These are phyloP conservation scores for Leptodermis oblonga DNA, from an alignment of 257 asterid species.

Conservation along the genomic window DNA sequence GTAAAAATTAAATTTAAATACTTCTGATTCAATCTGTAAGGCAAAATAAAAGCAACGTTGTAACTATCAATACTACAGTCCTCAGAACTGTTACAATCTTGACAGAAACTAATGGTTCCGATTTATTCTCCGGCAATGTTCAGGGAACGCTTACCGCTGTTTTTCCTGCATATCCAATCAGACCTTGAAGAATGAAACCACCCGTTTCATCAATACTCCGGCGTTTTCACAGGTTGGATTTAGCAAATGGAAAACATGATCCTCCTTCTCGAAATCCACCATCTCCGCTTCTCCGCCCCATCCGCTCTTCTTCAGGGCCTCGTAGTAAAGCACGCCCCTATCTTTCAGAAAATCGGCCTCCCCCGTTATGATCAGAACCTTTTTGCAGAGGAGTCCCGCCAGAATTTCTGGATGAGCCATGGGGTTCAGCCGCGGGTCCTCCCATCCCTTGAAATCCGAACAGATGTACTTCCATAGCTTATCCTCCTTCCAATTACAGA, in stretches of 20 bases:
- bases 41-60: too few relatives aligned
- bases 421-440: constrained; percentile 70
- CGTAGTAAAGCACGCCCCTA: constrained; percentile 43
- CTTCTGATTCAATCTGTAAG: too few relatives aligned
- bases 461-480: constrained; percentile 38
- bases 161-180: too few relatives aligned
- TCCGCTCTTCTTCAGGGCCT: constrained; percentile 57
- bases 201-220: constrained; percentile 29
- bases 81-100: too few relatives aligned
- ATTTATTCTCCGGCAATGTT: too few relatives aligned
- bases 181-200: constrained; percentile 30
- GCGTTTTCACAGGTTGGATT: constrained; percentile 38
- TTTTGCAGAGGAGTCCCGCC: constrained; percentile 47
- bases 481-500: constrained; percentile 36
- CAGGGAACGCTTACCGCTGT: too few relatives aligned
- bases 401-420: constrained; percentile 48
- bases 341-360: constrained; percentile 53
- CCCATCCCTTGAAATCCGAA: constrained; percentile 18
- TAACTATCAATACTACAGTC: too few relatives aligned
- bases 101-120: too few relatives aligned
- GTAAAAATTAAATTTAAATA: too few relatives aligned
- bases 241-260: constrained; percentile 55
- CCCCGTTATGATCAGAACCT: constrained; percentile 43
- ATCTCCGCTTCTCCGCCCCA: constrained; percentile 62
- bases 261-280: constrained; percentile 52